Percentiles rank a stretch among this genome's conserved stretches.
phyloP scores from a whole-genome alignment of 2,329 filamentous ascomycete species.

The Xylaria sp. region DNA sequence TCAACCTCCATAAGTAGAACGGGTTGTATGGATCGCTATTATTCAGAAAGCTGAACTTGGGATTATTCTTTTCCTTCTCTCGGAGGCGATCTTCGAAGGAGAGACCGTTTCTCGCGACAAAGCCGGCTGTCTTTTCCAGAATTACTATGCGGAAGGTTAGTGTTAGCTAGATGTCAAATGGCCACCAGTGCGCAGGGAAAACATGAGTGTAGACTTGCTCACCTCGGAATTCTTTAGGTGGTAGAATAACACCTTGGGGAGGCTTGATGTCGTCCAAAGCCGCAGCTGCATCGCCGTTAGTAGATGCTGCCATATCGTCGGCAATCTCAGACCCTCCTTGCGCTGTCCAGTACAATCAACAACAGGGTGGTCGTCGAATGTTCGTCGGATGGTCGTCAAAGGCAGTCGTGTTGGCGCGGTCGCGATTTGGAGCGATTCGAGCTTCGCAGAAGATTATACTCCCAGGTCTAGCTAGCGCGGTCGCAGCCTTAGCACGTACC shows the following conservation, averaged over 20 bases:
- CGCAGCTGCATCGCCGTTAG: slow-evolving; percentile 64
- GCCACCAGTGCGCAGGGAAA: neutral
- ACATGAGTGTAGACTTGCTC: slow-evolving; percentile 34
- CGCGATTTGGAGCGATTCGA: slow-evolving; percentile 40
- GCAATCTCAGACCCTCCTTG: slow-evolving; percentile 44
- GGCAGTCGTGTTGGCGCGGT: slow-evolving; percentile 38
- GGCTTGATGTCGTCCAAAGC: slow-evolving; percentile 76
- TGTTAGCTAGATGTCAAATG: slow-evolving; percentile 15
- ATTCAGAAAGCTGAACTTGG: slow-evolving; percentile 91
- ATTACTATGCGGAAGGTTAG: slow-evolving; percentile 50
- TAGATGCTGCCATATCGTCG: slow-evolving; percentile 53
- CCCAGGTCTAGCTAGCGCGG: slow-evolving; percentile 13
- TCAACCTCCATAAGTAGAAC: slow-evolving; percentile 91
- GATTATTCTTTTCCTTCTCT: slow-evolving; percentile 82
- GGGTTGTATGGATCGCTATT: slow-evolving; percentile 83
- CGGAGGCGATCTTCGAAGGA: slow-evolving; percentile 85
- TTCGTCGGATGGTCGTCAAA: slow-evolving; percentile 19
- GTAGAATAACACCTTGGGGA: slow-evolving; percentile 84
- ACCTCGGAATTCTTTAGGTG: slow-evolving; percentile 85
- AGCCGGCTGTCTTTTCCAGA: slow-evolving; percentile 94
- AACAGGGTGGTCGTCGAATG: slow-evolving; percentile 9
- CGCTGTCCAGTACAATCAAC: slow-evolving; percentile 27
- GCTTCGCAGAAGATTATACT: slow-evolving; percentile 32
- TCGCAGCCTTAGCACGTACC: slow-evolving; percentile 8
- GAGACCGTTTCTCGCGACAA: slow-evolving; percentile 75